Evolutionary conservation across 1,284 basidiomycete genomes (phyloP).

Genomic region (Marasmius tenuissimus): DNA sequence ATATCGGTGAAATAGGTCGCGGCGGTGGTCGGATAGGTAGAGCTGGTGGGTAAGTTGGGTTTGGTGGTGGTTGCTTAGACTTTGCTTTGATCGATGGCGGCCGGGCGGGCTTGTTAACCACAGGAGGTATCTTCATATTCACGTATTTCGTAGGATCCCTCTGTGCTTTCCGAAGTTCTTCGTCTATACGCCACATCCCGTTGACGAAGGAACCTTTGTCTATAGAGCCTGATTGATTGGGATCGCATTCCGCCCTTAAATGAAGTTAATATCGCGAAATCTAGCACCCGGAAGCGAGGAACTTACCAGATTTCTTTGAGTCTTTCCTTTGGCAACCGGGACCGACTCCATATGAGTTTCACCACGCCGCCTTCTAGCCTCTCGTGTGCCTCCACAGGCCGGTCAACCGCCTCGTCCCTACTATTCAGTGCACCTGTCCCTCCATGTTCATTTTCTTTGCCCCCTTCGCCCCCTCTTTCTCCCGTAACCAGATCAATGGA

Average conservation of each 20-base stretch:
- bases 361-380: slow-evolving; percentile 56
- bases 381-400: slow-evolving; percentile 40
- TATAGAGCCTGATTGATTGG: slow-evolving; percentile 51
- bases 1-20: neutral
- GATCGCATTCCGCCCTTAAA: slow-evolving; percentile 68
- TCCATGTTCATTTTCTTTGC: slow-evolving; percentile 13
- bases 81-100: neutral
- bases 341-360: slow-evolving; percentile 62
- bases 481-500: slow-evolving; percentile 70
- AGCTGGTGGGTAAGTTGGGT: neutral
- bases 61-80: neutral
- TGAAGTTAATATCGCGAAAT: neutral
- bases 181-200: slow-evolving; percentile 85
- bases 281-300: neutral
- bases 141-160: slow-evolving; percentile 27
- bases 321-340: slow-evolving; percentile 51
- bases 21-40: neutral
- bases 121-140: neutral
- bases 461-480: slow-evolving; percentile 24
- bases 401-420: slow-evolving; percentile 32
- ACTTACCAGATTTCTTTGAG: slow-evolving; percentile 67
- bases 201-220: slow-evolving; percentile 65
- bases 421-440: slow-evolving; percentile 8
- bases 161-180: slow-evolving; percentile 69
- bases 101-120: neutral